Evolutionary conservation across 352 stramenopile species (phyloP).

Genomic region (Poterioochromonas sp.): DNA sequence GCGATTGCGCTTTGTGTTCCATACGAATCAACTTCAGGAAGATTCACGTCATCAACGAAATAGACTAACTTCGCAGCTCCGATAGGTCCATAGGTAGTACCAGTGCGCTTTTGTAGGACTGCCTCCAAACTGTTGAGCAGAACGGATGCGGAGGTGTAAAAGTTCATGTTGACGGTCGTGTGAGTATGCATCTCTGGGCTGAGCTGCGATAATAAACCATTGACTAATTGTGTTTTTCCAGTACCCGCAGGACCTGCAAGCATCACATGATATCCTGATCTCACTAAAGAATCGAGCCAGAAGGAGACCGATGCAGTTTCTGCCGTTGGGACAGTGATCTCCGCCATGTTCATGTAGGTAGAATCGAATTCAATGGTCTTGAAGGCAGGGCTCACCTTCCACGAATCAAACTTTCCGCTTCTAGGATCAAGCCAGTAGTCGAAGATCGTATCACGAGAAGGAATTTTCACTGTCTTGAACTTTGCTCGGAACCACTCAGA

Average conservation of each 20-base stretch:
- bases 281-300: slow-evolving; percentile 67
- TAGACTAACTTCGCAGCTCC: slow-evolving; percentile 78
- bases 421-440: slow-evolving; percentile 87
- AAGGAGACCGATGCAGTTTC: slow-evolving; percentile 78
- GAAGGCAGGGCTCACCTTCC: slow-evolving; percentile 80
- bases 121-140: slow-evolving; percentile 75
- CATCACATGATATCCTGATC: slow-evolving; percentile 65
- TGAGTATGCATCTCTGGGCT: slow-evolving; percentile 63
- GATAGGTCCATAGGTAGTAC: slow-evolving; percentile 71
- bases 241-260: slow-evolving; percentile 81
- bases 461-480: slow-evolving; percentile 85
- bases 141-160: slow-evolving; percentile 77
- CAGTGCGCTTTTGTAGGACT: slow-evolving; percentile 78
- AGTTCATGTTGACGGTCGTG: slow-evolving; percentile 89
- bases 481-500: slow-evolving; percentile 83
- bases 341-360: slow-evolving; percentile 48
- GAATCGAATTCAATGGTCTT: slow-evolving; percentile 59
- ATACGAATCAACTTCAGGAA: slow-evolving; percentile 81
- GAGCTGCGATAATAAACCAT: slow-evolving; percentile 63
- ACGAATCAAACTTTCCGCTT: slow-evolving; percentile 78
- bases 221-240: slow-evolving; percentile 77
- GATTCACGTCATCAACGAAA: slow-evolving; percentile 88
- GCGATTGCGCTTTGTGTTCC: slow-evolving; percentile 84
- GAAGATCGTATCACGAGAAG: slow-evolving; percentile 82
- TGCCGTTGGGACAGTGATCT: slow-evolving; percentile 82